phyloP scores from a whole-genome alignment of 164 flowering plant genomes.

The Platanus orientalis region DNA sequence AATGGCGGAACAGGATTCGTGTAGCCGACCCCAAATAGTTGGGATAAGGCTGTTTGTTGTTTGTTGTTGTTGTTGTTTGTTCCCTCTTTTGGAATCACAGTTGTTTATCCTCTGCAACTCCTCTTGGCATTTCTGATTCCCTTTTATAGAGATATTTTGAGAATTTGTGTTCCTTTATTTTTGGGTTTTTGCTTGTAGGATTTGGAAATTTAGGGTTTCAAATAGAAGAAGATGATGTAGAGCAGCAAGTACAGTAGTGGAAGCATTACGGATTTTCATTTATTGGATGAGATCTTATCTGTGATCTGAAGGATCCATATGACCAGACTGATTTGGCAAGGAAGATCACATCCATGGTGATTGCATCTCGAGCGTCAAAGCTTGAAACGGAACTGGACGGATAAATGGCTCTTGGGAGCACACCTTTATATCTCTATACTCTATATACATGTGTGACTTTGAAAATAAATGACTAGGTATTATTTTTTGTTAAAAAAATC shows the following conservation, averaged over 20 bases:
- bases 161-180: background rate
- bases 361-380: constrained; percentile 87
- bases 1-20: no score
- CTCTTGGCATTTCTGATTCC: background rate
- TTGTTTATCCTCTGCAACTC: background rate
- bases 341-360: constrained; percentile 91
- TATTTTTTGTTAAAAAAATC: no score
- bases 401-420: no score
- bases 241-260: constrained; percentile 22
- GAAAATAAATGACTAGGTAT: no score
- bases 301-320: constrained; percentile 91
- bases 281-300: constrained; percentile 69
- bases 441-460: no score
- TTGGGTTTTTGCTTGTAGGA: background rate
- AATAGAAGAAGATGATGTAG: constrained; percentile 26
- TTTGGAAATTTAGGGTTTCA: constrained; percentile 7
- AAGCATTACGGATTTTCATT: constrained; percentile 45
- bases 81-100: no score
- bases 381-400: constrained; percentile 59
- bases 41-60: no score
- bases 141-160: background rate
- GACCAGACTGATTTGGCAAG: constrained; percentile 92
- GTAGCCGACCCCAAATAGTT: no score
- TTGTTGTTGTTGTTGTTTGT: no score
- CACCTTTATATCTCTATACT: no score